Evolutionary conservation across 2,329 filamentous ascomycete species (phyloP), one percentile per base, ranked within the genome.

Genomic region (Epichloe hybrida): DNA sequence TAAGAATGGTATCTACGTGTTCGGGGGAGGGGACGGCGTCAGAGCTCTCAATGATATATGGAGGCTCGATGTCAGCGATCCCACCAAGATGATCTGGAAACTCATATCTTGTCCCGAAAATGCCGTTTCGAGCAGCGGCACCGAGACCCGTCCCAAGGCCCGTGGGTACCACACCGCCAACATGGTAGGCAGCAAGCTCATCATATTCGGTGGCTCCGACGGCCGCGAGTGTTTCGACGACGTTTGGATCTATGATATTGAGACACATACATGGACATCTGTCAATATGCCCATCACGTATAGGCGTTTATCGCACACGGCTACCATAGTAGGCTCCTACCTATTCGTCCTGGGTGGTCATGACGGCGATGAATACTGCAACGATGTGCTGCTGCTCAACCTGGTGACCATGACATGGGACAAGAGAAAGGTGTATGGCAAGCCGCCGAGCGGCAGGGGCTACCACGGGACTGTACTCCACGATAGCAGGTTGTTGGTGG

Each of bases 361-460:
- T 65, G 82, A 86, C 62, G 82, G 82, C 46, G 76, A 75, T 59
- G 81, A 84, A 62, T 86, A 86, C 66, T 79, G 75, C 51, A 83
- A 83, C 65, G 81, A 86, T 57, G 77, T 86, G 45, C 69, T 86
- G 51, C 69, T 85, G 48, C 71, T 86, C 35, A 86, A 86, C 61
- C 71, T 86, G 5, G 81, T 85, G 36, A 85, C 80, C 40, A 85
- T 86, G 82, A 76, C 79, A n/a, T 86, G 82, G 82, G 82, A 86
- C 61, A 76, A 74, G 61, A 72, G 82, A 54, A 76, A 72, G 55
- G 77, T 83, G 8, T 85, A 85, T 60, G 81, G 81, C 21, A 65
- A 76, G 55, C 73, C 77, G 11, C 81, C 81, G 1, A 77, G 72
- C 58, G 80, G 80, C 9, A 69, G 82, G 52, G 82, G 82, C 0